A percentile compares a stretch with the other conserved stretches of the same genome.
phyloP scores from a whole-genome alignment of 31 red algal genomes.

The Endocladia muricata region DNA sequence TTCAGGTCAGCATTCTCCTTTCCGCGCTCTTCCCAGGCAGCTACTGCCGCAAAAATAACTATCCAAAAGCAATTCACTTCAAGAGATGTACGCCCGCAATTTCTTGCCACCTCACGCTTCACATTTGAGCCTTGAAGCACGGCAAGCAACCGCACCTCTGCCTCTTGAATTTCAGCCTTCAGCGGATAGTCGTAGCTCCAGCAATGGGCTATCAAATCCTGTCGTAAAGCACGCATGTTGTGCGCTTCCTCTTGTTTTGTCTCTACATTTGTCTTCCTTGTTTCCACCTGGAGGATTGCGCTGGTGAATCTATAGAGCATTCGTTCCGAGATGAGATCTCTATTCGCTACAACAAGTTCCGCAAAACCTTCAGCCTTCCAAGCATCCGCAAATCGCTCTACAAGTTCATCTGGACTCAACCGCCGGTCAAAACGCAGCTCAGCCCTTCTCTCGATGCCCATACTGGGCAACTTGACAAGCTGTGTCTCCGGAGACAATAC shows the following conservation, averaged over 20 bases:
- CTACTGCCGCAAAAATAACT: constrained; percentile 67
- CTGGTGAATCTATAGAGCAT: constrained; percentile 63
- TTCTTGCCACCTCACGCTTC: constrained; percentile 27
- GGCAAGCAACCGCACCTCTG: constrained; percentile 39
- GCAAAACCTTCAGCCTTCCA: constrained; percentile 16
- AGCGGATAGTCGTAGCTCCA: constrained; percentile 59
- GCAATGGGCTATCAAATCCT: constrained; percentile 52
- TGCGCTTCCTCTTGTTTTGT: constrained; percentile 44
- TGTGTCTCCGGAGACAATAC: constrained; percentile 2
- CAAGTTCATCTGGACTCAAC: constrained; percentile 24
- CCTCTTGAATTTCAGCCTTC: constrained; percentile 30
- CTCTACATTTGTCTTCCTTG: constrained; percentile 9
- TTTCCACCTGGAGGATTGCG: constrained; percentile 70
- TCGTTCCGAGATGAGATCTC: constrained; percentile 44
- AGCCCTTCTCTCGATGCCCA: constrained; percentile 14
- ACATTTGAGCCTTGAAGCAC: constrained; percentile 41
- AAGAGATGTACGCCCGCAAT: constrained; percentile 29
- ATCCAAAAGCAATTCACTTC: constrained; percentile 71
- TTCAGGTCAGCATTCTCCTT: constrained; percentile 46
- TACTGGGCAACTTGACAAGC: constrained; percentile 3
- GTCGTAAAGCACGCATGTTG: constrained; percentile 52
- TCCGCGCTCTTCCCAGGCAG: constrained; percentile 79
- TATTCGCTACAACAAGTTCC: constrained; percentile 37
- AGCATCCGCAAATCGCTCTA: constrained; percentile 51
- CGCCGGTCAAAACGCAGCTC: constrained; percentile 19